phyloP scores from a whole-genome alignment of 306 rosid species.

The Lupinus albus region DNA sequence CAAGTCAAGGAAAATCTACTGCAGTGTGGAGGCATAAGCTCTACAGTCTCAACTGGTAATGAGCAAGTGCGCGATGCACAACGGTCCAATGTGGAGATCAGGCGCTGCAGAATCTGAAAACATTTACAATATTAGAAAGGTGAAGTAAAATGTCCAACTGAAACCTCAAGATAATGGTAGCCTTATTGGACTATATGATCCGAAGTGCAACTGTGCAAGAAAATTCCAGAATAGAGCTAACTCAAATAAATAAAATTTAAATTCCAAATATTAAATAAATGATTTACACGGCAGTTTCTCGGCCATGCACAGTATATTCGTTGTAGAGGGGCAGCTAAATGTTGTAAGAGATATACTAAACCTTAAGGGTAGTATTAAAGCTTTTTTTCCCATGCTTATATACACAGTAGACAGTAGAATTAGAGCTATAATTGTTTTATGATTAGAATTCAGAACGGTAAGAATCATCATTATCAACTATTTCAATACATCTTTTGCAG shows the following conservation, averaged over 20 bases:
- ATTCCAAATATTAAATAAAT: no score
- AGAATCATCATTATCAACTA: not conserved
- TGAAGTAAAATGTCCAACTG: slow-evolving; percentile 3
- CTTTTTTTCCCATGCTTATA: not conserved
- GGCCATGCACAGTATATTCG: not conserved
- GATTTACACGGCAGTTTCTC: not conserved
- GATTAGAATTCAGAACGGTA: not conserved
- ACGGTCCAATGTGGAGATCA: slow-evolving; percentile 88
- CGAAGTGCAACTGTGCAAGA: slow-evolving; percentile 13
- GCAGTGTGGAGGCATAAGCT: slow-evolving; percentile 92
- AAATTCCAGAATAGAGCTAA: not conserved
- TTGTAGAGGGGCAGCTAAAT: not conserved
- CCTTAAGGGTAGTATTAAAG: not conserved
- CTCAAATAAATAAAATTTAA: slow-evolving; percentile 9
- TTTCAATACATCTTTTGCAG: not conserved
- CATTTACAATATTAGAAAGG: slow-evolving; percentile 30
- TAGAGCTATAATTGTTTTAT: not conserved
- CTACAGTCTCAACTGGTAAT: slow-evolving; percentile 91
- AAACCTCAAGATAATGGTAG: slow-evolving; percentile 21
- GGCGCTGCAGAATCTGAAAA: slow-evolving; percentile 73
- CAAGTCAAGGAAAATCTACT: slow-evolving; percentile 89
- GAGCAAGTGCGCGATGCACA: slow-evolving; percentile 94
- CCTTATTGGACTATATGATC: slow-evolving; percentile 17
- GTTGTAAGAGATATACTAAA: not conserved
- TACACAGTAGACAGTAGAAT: not conserved